Percentiles rank a stretch among this genome's conserved stretches.
phyloP scores from a whole-genome alignment of 2,329 filamentous ascomycete genomes.

The Didymosphaeria variabile region DNA sequence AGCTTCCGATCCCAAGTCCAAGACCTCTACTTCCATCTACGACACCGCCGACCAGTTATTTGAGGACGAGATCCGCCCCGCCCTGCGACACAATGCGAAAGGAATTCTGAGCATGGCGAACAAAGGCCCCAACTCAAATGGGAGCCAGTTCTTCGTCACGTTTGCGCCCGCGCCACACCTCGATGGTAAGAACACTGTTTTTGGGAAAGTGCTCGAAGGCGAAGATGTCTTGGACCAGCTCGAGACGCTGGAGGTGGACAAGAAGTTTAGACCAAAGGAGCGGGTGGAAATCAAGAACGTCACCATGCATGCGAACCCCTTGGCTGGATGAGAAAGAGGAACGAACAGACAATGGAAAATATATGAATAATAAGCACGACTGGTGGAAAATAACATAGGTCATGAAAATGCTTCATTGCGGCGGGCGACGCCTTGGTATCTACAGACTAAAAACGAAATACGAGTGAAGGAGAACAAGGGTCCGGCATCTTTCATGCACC shows the following conservation, averaged over 20 bases:
- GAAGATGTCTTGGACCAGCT: slow-evolving; percentile 73
- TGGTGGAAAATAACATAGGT: not conserved
- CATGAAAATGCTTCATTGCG: slow-evolving; percentile 22
- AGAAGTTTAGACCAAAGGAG: slow-evolving; percentile 77
- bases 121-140: slow-evolving; percentile 76
- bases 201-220: slow-evolving; percentile 73
- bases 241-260: slow-evolving; percentile 77
- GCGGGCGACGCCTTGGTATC: slow-evolving; percentile 50
- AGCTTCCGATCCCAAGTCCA: slow-evolving; percentile 61
- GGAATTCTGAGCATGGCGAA: slow-evolving; percentile 83
- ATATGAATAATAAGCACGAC: not conserved
- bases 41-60: slow-evolving; percentile 61
- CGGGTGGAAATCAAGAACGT: slow-evolving; percentile 72
- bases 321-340: slow-evolving; percentile 64
- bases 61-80: slow-evolving; percentile 80
- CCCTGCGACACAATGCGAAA: slow-evolving; percentile 72
- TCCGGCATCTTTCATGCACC: slow-evolving; percentile 17
- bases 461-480: slow-evolving; percentile 31
- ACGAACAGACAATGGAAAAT: not conserved
- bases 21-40: slow-evolving; percentile 78
- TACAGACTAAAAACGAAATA: slow-evolving; percentile 38
- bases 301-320: slow-evolving; percentile 80
- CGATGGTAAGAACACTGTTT: slow-evolving; percentile 85
- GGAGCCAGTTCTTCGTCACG: slow-evolving; percentile 82
- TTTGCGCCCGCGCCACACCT: slow-evolving; percentile 81